These are phyloP conservation scores for Xylariaceae sp. DNA, from an alignment of 2,329 filamentous ascomycete genomes.

Conservation along the genomic window DNA sequence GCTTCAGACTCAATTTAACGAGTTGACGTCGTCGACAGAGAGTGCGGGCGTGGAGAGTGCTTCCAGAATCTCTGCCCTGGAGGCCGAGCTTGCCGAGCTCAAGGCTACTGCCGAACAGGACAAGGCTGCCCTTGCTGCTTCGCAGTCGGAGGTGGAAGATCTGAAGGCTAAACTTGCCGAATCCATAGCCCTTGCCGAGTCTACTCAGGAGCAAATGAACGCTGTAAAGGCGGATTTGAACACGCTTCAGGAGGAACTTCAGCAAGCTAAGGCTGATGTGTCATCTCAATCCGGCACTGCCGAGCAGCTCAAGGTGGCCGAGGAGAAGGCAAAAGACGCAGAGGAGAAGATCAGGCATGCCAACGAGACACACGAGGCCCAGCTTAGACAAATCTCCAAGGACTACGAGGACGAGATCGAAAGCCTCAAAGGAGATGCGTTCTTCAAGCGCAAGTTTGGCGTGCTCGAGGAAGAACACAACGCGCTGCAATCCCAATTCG, in stretches of 20 bases:
- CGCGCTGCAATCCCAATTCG: conserved; percentile 29
- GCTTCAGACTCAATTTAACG: conserved; percentile 49
- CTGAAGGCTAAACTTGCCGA: conserved; percentile 29
- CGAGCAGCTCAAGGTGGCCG: conserved; percentile 18
- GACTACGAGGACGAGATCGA: conserved; percentile 61
- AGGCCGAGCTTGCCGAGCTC: conserved; percentile 44
- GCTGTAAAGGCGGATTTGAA: conserved; percentile 42
- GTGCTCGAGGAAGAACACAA: conserved; percentile 51
- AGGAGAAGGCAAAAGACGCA: conserved; percentile 21
- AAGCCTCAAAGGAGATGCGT: conserved; percentile 53
- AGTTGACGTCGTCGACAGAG: conserved; percentile 40
- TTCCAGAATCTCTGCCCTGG: conserved; percentile 40
- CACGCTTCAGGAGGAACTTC: conserved; percentile 36
- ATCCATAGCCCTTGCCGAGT: conserved; percentile 17
- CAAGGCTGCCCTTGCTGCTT: conserved; percentile 39
- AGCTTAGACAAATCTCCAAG: conserved; percentile 49
- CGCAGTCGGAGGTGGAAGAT: conserved; percentile 32
- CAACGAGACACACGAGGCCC: conserved; percentile 44
- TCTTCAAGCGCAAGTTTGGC: conserved; percentile 57
- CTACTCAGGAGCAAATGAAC: conserved; percentile 36
- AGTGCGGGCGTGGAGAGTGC: conserved; percentile 36
- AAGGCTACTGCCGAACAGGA: conserved; percentile 40
- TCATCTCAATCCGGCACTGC: conserved; percentile 22
- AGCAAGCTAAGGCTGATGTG: conserved; percentile 39
- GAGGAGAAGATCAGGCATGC: conserved; percentile 28